Evolutionary conservation across 306 rosid genomes (phyloP).

Genomic region (Mimosa pudica): DNA sequence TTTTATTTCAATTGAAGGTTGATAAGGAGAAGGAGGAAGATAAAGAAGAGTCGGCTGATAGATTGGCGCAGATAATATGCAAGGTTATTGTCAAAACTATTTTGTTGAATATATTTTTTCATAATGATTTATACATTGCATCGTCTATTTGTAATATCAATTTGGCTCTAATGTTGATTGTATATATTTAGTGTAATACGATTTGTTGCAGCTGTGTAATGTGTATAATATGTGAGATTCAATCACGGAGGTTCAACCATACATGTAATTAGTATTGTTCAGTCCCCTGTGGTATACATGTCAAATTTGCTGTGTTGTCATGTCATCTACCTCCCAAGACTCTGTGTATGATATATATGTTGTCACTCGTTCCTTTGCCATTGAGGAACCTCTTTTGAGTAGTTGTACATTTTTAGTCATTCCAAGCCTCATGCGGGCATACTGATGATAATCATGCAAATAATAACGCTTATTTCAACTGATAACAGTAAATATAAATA

Average conservation of each 20-base stretch:
- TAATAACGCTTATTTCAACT: neutral
- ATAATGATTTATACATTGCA: conserved; percentile 16
- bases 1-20: conserved; percentile 46
- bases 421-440: conserved; percentile 10
- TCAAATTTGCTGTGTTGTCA: conserved; percentile 19
- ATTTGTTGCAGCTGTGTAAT: conserved; percentile 19
- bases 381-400: conserved; percentile 16
- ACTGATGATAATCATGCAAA: conserved; percentile 22
- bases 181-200: conserved; percentile 1
- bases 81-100: conserved; percentile 62
- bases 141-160: conserved; percentile 9
- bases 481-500: neutral
- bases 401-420: neutral
- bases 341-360: neutral
- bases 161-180: conserved; percentile 27
- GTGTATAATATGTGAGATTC: conserved; percentile 30
- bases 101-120: conserved; percentile 30
- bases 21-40: conserved; percentile 58
- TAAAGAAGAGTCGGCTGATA: conserved; percentile 60
- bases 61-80: conserved; percentile 68
- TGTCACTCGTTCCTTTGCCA: neutral
- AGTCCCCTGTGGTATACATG: neutral
- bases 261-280: conserved; percentile 21
- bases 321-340: neutral
- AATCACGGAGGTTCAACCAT: conserved; percentile 19